Base-by-base conservation (phyloP, 2,329 filamentous ascomycete genomes). In the Aspergillus unguis region DNA sequence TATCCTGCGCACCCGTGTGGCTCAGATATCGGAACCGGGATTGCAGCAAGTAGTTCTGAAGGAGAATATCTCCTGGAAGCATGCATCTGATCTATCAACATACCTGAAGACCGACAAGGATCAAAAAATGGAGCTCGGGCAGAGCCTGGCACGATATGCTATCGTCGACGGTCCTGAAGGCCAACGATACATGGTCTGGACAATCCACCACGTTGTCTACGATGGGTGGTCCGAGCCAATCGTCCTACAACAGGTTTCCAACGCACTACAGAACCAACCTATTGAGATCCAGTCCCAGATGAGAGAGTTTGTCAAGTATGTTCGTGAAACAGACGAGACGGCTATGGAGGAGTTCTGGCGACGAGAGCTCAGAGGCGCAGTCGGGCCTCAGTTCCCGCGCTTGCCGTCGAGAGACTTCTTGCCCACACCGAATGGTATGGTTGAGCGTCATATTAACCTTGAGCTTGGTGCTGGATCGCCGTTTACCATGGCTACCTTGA, bases 131-230 rank as follows among this genome's bases (percentile, higher is more conserved):
- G 58, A 67, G 36, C 62, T 74, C 31, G 69, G 71, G 26, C 56
- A 68, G 47, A 58, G 58, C n/a, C 63, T 74, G 1, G 66, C 69
- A 41, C 65, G 70, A 31, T 71, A 70, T 50, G 65, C 66, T 5
- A 66, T 74, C 40, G 54, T 74, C 10, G 53, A 61, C 26, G 45
- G 62, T 31, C 26, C 40, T 11, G 55, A 64, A 17, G 59, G 58
- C 26, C 67, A 62, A 44, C 58, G 60, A 10, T 71, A 76, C 51
- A 73, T 80, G 56, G 68, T 79, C 26, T 77, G 76, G 66, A 79
- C 77, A 0, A 70, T 78, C 44, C 78, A 80, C 53, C 78, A 80
- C 54, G 77, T 75, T 9, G 65, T 80, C 4, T 80, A 80, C 56
- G 78, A 81, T 54, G 78, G 77, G n/a, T 73, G 71, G 71, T 74